Conservation (phyloP, 1,139 yeast species). For the Pichia inconspicua region DNA sequence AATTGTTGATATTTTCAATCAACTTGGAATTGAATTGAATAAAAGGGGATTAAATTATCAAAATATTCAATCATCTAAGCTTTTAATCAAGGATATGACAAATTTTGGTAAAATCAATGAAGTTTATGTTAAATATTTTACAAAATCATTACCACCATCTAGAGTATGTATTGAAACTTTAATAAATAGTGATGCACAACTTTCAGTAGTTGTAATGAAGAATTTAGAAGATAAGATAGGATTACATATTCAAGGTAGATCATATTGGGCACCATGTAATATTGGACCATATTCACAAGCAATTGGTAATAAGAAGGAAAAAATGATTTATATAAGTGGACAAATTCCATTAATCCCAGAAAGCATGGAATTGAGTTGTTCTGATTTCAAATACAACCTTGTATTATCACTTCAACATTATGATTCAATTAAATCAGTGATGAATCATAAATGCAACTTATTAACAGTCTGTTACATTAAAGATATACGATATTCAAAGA, state of each 20-base stretch:
- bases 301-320: constrained; percentile 39
- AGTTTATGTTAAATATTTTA: constrained; percentile 50
- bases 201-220: constrained; percentile 48
- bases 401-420: constrained; percentile 69
- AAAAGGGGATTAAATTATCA: constrained; percentile 30
- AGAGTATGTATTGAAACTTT: constrained; percentile 71
- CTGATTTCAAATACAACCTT: constrained; percentile 31
- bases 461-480: constrained; percentile 52
- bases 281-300: constrained; percentile 97
- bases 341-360: constrained; percentile 83
- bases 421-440: constrained; percentile 51
- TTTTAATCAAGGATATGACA: constrained; percentile 58
- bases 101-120: constrained; percentile 54
- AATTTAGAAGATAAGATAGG: constrained; percentile 42
- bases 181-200: constrained; percentile 40
- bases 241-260: constrained; percentile 81
- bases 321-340: constrained; percentile 68
- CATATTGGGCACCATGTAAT: constrained; percentile 97
- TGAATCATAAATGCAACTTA: constrained; percentile 38
- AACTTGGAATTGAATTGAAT: constrained; percentile 32
- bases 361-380: constrained; percentile 42
- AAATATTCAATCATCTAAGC: constrained; percentile 47
- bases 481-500: constrained; percentile 24
- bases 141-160: constrained; percentile 70
- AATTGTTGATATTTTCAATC: constrained; percentile 38